A percentile compares a stretch with the other conserved stretches of the same genome.
phyloP scores from a whole-genome alignment of 2,329 filamentous ascomycete genomes.

The Hypomyces rosellus region DNA sequence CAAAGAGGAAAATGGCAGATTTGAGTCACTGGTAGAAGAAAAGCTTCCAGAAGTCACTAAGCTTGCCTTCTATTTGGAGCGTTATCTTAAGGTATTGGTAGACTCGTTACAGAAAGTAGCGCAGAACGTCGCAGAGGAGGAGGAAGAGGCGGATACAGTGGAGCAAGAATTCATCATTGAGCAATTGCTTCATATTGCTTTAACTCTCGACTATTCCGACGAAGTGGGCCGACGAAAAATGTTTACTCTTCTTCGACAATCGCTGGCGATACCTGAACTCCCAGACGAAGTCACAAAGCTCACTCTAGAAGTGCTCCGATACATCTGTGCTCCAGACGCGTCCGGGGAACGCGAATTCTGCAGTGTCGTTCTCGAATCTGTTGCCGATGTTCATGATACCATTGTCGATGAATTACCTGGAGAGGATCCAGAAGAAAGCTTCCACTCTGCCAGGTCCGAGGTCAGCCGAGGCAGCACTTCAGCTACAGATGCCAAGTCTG shows the following conservation, averaged over 20 bases:
- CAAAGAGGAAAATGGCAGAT: slow-evolving; percentile 64
- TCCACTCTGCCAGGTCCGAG: slow-evolving; percentile 88
- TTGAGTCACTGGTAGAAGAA: slow-evolving; percentile 73
- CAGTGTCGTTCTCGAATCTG: slow-evolving; percentile 81
- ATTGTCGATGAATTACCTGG: slow-evolving; percentile 66
- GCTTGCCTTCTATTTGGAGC: slow-evolving; percentile 78
- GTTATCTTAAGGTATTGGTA: slow-evolving; percentile 65
- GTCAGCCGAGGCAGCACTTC: slow-evolving; percentile 61
- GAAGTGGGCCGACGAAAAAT: slow-evolving; percentile 93
- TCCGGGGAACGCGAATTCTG: slow-evolving; percentile 78
- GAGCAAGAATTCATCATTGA: slow-evolving; percentile 95
- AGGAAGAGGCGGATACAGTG: slow-evolving; percentile 75
- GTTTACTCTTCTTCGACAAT: slow-evolving; percentile 83
- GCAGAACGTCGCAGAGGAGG: slow-evolving; percentile 49
- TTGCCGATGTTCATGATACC: slow-evolving; percentile 93
- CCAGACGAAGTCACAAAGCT: slow-evolving; percentile 92
- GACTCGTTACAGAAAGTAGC: slow-evolving; percentile 55
- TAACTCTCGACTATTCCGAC: slow-evolving; percentile 94
- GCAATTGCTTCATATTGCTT: slow-evolving; percentile 85
- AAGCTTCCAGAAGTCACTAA: slow-evolving; percentile 94
- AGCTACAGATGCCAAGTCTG: slow-evolving; percentile 38
- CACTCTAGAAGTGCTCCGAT: slow-evolving; percentile 71
- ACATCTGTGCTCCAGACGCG: slow-evolving; percentile 70
- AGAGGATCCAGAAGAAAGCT: slow-evolving; percentile 61
- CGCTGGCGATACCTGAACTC: slow-evolving; percentile 76